A percentile compares a stretch with the other conserved stretches of the same genome.
These are phyloP conservation scores for Trichoderma reesei DNA, from an alignment of 495 filamentous ascomycete species.

Conservation along the genomic window DNA sequence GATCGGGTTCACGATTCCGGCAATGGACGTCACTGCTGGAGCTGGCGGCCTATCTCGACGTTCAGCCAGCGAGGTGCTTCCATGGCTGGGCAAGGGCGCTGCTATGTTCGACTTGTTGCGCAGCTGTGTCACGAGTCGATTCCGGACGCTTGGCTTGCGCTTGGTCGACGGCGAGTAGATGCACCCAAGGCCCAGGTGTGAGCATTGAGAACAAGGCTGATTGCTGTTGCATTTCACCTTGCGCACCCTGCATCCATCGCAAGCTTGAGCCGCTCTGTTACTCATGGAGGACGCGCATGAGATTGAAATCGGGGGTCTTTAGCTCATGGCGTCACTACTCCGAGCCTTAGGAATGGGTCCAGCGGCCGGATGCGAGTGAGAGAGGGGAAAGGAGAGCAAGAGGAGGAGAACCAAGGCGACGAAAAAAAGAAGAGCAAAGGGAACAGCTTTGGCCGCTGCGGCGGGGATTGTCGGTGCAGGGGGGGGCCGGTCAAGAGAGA, in stretches of 20 bases:
- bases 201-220: slow-evolving; percentile 16
- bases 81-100: background rate
- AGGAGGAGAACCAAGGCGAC: background rate
- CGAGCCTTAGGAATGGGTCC: background rate
- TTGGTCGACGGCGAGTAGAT: slow-evolving; percentile 8
- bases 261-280: slow-evolving; percentile 11
- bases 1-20: background rate
- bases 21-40: background rate
- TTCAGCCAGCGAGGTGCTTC: background rate
- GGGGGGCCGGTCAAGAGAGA: background rate
- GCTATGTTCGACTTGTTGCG: slow-evolving; percentile 8
- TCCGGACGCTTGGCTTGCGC: slow-evolving; percentile 8
- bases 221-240: slow-evolving; percentile 21
- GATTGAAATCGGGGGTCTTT: background rate
- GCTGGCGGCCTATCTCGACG: background rate
- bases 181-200: slow-evolving; percentile 12
- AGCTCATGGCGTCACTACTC: slow-evolving; percentile 3
- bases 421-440: background rate
- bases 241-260: slow-evolving; percentile 19
- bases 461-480: background rate
- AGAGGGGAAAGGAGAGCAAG: background rate
- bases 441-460: background rate
- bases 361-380: background rate
- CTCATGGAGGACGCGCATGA: slow-evolving; percentile 7
- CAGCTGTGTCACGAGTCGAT: slow-evolving; percentile 8